phyloP scores from a whole-genome alignment of 768 basidiomycete species.

The Agaricus subrufescens region DNA sequence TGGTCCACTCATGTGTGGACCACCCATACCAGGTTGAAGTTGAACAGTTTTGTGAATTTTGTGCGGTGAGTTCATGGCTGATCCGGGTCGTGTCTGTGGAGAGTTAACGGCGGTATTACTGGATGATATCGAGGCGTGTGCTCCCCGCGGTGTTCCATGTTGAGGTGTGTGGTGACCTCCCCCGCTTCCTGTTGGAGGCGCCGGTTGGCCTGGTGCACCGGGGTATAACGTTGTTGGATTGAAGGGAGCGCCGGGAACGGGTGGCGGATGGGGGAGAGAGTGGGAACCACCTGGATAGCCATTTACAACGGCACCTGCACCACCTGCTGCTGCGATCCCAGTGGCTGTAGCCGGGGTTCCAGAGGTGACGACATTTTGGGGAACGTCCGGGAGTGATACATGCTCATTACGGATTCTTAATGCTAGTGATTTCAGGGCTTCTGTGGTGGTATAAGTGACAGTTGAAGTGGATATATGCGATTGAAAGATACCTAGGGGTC shows the following conservation, averaged over 20 bases:
- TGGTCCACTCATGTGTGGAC: constrained; percentile 11
- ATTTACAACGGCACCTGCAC: background rate
- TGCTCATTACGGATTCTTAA: constrained; percentile 33
- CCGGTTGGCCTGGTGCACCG: background rate
- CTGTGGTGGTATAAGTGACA: constrained; percentile 20
- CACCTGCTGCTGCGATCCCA: constrained; percentile 2
- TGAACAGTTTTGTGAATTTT: constrained; percentile 63
- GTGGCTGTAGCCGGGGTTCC: constrained; percentile 12
- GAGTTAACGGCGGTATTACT: constrained; percentile 28
- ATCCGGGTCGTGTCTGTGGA: constrained; percentile 46
- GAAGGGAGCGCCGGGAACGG: background rate
- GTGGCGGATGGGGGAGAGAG: background rate
- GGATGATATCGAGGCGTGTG: constrained; percentile 20
- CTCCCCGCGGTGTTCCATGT: constrained; percentile 32
- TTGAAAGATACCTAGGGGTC: constrained; percentile 59
- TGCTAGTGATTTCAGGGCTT: constrained; percentile 37
- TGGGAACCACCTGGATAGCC: background rate
- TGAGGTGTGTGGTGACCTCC: background rate
- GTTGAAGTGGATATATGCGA: background rate
- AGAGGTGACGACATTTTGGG: constrained; percentile 5
- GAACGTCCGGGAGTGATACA: constrained; percentile 15
- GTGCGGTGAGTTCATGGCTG: constrained; percentile 51
- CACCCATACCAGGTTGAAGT: constrained; percentile 9
- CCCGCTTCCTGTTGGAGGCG: too few species aligned
- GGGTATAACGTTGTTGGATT: constrained; percentile 41